phyloP scores from a whole-genome alignment of 805 yeast genomes.

The Monosporozyma aquatica region DNA sequence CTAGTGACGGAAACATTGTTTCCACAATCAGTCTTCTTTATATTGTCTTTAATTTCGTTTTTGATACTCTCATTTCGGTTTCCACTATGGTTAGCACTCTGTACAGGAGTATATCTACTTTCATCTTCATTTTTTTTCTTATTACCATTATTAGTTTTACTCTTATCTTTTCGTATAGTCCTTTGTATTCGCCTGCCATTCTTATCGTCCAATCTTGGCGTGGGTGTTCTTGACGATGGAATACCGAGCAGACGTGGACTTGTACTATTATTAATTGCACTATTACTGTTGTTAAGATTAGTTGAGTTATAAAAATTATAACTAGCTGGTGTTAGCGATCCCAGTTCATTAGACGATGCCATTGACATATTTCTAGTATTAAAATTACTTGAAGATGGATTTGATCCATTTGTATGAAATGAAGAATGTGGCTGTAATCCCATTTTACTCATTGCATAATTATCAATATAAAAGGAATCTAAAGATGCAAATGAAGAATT shows the following conservation, averaged over 20 bases:
- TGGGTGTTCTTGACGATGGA: constrained; percentile 8
- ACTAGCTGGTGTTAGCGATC: not conserved
- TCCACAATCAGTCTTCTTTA: not conserved
- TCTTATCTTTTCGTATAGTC: not conserved
- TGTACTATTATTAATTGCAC: not conserved
- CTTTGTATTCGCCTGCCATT: constrained; percentile 2
- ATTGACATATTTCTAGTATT: not conserved
- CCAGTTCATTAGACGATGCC: not conserved
- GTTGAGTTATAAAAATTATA: constrained; percentile 1
- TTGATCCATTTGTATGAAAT: not conserved
- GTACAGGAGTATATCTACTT: no score
- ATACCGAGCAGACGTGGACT: constrained; percentile 2
- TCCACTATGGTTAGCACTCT: not conserved
- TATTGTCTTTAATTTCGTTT: not conserved
- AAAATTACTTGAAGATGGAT: not conserved
- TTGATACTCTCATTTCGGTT: no score
- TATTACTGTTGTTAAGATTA: not conserved
- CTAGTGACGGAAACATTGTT: not conserved
- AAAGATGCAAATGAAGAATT: constrained; percentile 73
- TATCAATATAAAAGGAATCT: constrained; percentile 53
- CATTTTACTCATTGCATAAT: constrained; percentile 31
- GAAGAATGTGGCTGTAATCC: constrained; percentile 6
- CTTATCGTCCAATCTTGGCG: constrained; percentile 4
- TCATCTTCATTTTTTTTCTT: not conserved
- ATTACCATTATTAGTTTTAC: not conserved